A percentile compares a stretch with the other conserved stretches of the same genome.
phyloP scores from a whole-genome alignment of 2,329 filamentous ascomycete species.

The Clonostachys solani region DNA sequence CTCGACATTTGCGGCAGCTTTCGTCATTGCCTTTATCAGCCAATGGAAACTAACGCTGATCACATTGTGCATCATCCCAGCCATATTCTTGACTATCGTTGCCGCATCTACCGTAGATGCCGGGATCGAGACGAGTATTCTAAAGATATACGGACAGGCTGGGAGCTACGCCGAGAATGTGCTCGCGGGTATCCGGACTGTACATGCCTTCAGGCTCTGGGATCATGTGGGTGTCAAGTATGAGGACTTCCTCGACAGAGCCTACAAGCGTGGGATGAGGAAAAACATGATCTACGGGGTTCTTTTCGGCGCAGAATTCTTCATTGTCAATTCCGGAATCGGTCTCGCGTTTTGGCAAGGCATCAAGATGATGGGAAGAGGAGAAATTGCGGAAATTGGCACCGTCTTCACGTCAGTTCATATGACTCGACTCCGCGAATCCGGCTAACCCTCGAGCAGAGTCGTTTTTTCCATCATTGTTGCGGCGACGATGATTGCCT shows the following conservation, averaged over 20 bases:
- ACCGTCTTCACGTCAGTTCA: not conserved
- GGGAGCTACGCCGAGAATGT: not conserved
- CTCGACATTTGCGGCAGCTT: conserved; percentile 2
- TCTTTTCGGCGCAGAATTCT: conserved; percentile 25
- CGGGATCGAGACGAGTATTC: not conserved
- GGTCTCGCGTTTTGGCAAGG: not conserved
- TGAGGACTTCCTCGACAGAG: not conserved
- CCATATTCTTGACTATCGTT: not conserved
- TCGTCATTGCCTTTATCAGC: conserved; percentile 3
- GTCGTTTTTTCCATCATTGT: not conserved
- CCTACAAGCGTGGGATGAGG: conserved; percentile 19
- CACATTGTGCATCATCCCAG: not conserved
- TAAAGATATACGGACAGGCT: not conserved
- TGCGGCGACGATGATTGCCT: not conserved
- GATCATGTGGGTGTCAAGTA: not conserved
- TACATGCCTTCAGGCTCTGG: not conserved
- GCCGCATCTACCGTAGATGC: not conserved
- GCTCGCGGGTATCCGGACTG: not conserved
- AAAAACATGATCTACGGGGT: conserved; percentile 16
- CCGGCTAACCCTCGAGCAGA: not conserved
- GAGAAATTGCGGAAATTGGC: conserved; percentile 23
- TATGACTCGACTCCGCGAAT: too few species aligned
- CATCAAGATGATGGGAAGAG: not conserved
- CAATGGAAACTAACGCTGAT: conserved; percentile 3
- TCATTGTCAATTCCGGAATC: not conserved